These are phyloP conservation scores for Monosporascus sp. DNA, from an alignment of 2,329 filamentous ascomycete species.

Conservation along the genomic window DNA sequence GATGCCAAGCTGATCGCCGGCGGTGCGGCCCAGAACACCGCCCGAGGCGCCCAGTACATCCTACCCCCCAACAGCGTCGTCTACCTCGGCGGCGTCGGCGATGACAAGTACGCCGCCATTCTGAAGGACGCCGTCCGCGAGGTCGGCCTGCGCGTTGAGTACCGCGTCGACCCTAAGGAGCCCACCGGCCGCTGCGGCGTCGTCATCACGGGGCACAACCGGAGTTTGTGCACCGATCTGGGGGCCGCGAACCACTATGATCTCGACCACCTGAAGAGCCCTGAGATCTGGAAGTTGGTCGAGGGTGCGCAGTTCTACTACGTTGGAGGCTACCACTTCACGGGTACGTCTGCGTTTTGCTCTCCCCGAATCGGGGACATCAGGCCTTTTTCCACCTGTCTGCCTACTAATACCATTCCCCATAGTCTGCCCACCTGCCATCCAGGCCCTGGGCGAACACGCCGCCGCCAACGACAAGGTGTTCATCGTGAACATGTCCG, in stretches of 20 bases:
- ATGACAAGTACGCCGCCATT: constrained; percentile 91
- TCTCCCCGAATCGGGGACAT: not conserved
- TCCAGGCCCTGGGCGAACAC: constrained; percentile 85
- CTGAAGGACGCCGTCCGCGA: constrained; percentile 80
- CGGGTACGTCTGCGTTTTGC: constrained; percentile 36
- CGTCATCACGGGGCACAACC: constrained; percentile 94
- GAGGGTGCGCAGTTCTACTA: constrained; percentile 87
- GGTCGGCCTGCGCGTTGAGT: constrained; percentile 88
- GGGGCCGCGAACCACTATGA: constrained; percentile 97
- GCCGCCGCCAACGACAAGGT: constrained; percentile 85
- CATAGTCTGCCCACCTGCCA: constrained; percentile 78
- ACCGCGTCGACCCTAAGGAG: constrained; percentile 78
- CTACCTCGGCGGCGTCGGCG: constrained; percentile 89
- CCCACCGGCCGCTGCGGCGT: constrained; percentile 93
- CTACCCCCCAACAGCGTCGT: constrained; percentile 84
- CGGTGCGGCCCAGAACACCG: constrained; percentile 95
- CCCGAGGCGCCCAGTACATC: constrained; percentile 93
- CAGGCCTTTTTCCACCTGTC: not conserved
- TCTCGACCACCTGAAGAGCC: constrained; percentile 84
- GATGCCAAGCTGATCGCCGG: constrained; percentile 93
- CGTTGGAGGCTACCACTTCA: constrained; percentile 95
- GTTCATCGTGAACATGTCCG: constrained; percentile 87
- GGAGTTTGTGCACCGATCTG: constrained; percentile 90
- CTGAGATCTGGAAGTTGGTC: constrained; percentile 86
- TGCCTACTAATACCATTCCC: not conserved